Percentiles rank a stretch among this genome's conserved stretches.
Evolutionary conservation across 1,139 yeast genomes (phyloP).

Genomic region (Hansenula sp.): DNA sequence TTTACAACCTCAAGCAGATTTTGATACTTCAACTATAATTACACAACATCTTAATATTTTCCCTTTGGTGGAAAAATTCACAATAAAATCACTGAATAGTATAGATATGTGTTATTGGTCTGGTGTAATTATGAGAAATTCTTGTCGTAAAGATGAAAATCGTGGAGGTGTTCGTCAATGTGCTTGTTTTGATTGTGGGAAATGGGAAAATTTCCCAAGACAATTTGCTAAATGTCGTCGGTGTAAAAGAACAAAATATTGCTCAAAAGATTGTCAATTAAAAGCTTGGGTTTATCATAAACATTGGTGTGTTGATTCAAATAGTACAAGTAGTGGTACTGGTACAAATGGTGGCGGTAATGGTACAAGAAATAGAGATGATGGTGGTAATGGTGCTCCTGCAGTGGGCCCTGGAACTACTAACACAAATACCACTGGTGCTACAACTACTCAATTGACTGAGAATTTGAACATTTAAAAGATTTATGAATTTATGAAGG

Average conservation of each 20-base stretch:
- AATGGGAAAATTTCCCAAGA: constrained; percentile 87
- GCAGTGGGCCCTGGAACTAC: too few species aligned
- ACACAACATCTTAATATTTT: constrained; percentile 57
- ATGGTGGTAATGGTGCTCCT: background rate
- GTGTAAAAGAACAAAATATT: constrained; percentile 91
- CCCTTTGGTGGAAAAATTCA: constrained; percentile 88
- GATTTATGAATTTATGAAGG: too few species aligned
- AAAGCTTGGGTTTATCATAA: constrained; percentile 91
- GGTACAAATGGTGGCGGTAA: background rate
- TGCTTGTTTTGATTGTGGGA: constrained; percentile 91
- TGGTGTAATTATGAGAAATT: constrained; percentile 92
- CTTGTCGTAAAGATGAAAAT: constrained; percentile 84
- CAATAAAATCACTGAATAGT: constrained; percentile 58
- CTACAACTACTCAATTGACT: constrained; percentile 77
- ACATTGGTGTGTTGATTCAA: constrained; percentile 78
- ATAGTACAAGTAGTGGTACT: constrained; percentile 9
- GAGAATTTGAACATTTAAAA: constrained; percentile 47
- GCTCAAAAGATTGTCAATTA: constrained; percentile 88
- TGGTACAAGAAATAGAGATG: background rate
- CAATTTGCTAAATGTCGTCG: constrained; percentile 94
- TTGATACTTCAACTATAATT: constrained; percentile 19
- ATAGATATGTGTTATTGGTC: constrained; percentile 94
- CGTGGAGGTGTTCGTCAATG: constrained; percentile 93
- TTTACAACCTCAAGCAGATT: constrained; percentile 9
- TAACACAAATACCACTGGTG: too few species aligned